Evolutionary conservation across 169 alveolate species (phyloP).

Genomic region (Cryptosporidium ubiquitum): DNA sequence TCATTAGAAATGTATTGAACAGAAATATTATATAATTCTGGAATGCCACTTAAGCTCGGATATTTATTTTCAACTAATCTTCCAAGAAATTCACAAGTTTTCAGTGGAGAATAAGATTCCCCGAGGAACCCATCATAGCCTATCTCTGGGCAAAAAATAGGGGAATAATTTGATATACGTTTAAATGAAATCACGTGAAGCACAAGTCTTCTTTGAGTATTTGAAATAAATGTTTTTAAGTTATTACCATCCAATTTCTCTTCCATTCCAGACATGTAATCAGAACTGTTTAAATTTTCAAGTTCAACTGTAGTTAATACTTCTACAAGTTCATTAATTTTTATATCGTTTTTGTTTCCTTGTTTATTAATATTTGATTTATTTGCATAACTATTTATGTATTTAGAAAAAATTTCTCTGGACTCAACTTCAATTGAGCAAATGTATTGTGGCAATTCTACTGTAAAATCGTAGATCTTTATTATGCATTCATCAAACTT

Average conservation of each 20-base stretch:
- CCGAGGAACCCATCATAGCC: constrained; percentile 40
- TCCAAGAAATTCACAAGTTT: not conserved
- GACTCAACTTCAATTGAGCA: not conserved
- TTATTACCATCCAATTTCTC: not conserved
- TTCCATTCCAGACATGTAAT: not conserved
- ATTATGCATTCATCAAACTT: constrained; percentile 10
- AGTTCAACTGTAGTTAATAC: constrained; percentile 28
- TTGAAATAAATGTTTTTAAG: not conserved
- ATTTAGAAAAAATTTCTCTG: not conserved
- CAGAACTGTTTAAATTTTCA: not conserved
- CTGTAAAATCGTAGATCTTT: constrained; percentile 25
- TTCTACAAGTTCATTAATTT: constrained; percentile 49
- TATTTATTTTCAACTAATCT: not conserved
- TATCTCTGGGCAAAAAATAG: constrained; percentile 12
- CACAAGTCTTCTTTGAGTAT: not conserved
- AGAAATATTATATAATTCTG: not conserved
- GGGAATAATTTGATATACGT: constrained; percentile 31
- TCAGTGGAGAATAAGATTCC: not conserved
- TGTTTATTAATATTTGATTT: not conserved
- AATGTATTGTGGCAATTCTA: not conserved
- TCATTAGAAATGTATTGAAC: constrained; percentile 24
- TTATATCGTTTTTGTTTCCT: constrained; percentile 1
- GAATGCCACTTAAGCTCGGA: not conserved
- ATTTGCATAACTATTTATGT: not conserved
- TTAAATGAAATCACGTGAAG: constrained; percentile 33